Evolutionary conservation across 345 rosid species (phyloP).

Genomic region (Heritiera littoralis): DNA sequence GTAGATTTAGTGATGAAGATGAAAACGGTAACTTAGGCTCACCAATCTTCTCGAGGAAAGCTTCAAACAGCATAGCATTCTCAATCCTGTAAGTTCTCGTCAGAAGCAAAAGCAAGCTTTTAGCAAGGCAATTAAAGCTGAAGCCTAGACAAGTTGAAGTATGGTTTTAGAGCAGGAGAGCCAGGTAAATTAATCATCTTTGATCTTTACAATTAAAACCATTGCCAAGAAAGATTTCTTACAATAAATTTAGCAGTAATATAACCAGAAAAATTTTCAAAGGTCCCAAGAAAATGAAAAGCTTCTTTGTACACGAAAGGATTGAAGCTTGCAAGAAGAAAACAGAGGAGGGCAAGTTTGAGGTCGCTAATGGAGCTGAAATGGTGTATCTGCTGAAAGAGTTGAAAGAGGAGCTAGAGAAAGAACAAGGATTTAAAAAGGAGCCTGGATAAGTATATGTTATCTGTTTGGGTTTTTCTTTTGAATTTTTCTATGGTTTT

Average conservation of each 20-base stretch:
- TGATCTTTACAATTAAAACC: not conserved
- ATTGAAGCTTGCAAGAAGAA: too few relatives aligned
- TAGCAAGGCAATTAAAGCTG: slow-evolving; percentile 82
- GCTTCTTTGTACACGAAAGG: not conserved
- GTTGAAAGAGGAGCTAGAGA: too few relatives aligned
- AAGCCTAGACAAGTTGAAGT: slow-evolving; percentile 97
- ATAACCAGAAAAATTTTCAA: not conserved
- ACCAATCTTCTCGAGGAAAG: slow-evolving; percentile 90
- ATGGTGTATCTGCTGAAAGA: too few relatives aligned
- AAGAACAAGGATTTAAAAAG: too few relatives aligned
- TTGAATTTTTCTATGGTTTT: too few relatives aligned
- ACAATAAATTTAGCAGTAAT: not conserved
- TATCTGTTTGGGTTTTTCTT: too few relatives aligned
- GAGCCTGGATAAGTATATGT: too few relatives aligned
- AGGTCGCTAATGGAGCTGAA: too few relatives aligned
- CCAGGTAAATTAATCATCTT: slow-evolving; percentile 53
- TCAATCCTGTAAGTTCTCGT: slow-evolving; percentile 32
- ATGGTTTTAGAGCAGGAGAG: slow-evolving; percentile 98
- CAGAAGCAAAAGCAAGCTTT: slow-evolving; percentile 91
- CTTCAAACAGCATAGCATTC: slow-evolving; percentile 85
- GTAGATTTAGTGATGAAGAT: slow-evolving; percentile 50
- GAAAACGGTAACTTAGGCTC: slow-evolving; percentile 74
- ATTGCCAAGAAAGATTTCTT: not conserved
- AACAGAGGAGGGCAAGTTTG: too few relatives aligned
- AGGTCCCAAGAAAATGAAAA: slow-evolving; percentile 13